phyloP scores from a whole-genome alignment of 768 basidiomycete genomes.

The Epithele typhae region DNA sequence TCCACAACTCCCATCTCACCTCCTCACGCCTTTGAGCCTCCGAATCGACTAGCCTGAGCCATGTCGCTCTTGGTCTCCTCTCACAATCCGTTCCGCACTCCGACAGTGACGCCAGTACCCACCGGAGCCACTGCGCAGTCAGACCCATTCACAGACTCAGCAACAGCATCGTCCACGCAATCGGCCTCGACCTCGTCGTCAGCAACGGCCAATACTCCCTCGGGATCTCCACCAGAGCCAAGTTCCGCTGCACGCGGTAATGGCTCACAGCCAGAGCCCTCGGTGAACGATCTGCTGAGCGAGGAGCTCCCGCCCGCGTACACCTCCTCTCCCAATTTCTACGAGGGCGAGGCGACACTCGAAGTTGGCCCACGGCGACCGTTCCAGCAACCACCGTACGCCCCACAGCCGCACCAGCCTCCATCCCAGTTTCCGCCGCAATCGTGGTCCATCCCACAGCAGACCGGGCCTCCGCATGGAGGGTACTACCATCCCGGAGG shows the following conservation, averaged over 20 bases:
- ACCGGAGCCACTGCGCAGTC: constrained; percentile 19
- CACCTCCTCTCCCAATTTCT: constrained; percentile 48
- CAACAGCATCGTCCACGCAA: too few species aligned
- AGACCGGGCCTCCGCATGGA: too few species aligned
- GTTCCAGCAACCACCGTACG: constrained; percentile 43
- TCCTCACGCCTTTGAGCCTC: too few species aligned
- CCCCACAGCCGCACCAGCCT: constrained; percentile 9
- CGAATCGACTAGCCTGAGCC: neutral
- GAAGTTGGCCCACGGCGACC: constrained; percentile 61
- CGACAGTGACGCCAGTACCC: constrained; percentile 24
- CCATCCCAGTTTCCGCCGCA: constrained; percentile 5
- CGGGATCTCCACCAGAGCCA: neutral
- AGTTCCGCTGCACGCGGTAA: too few species aligned
- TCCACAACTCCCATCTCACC: too few species aligned
- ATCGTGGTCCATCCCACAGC: constrained; percentile 14
- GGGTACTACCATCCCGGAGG: too few species aligned
- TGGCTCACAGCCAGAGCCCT: neutral
- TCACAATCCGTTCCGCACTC: constrained; percentile 33
- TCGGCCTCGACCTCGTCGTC: too few species aligned
- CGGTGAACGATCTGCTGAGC: constrained; percentile 23
- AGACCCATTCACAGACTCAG: neutral
- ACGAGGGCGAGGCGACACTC: constrained; percentile 57
- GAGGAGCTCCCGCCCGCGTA: constrained; percentile 74
- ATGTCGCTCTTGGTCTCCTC: constrained; percentile 5
- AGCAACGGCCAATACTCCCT: too few species aligned